phyloP scores from a whole-genome alignment of 106 monocot genomes.

The Allium cepa region DNA sequence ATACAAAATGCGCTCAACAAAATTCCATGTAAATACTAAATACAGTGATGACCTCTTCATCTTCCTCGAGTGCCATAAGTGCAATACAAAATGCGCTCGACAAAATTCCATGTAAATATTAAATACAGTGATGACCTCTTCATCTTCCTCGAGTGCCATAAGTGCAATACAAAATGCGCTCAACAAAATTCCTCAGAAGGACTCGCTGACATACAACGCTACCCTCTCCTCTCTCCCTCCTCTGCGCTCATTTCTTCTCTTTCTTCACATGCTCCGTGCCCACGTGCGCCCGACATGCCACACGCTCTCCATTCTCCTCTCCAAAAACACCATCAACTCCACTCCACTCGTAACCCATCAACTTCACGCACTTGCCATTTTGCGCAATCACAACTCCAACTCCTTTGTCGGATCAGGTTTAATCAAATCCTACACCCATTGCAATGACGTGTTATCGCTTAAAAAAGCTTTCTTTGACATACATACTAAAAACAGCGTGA shows the following conservation, averaged over 20 bases:
- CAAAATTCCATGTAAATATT: no score
- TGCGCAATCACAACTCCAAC: constrained; percentile 6
- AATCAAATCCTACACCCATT: constrained; percentile 14
- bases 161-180: no score
- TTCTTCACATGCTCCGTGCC: constrained; percentile 23
- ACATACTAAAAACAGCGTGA: constrained; percentile 13
- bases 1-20: no score
- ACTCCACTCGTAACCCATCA: constrained; percentile 7
- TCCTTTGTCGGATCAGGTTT: constrained; percentile 25
- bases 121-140: no score
- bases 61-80: no score
- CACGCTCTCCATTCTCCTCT: constrained; percentile 19
- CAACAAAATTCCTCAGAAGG: no score
- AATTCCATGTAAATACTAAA: no score
- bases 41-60: no score
- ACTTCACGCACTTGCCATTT: constrained; percentile 15
- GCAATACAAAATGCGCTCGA: no score
- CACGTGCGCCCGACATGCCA: constrained; percentile 18
- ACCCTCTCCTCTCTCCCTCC: constrained; percentile 20
- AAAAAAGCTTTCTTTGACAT: constrained; percentile 13
- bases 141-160: no score
- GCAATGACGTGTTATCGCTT: not conserved
- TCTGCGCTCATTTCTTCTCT: constrained; percentile 7
- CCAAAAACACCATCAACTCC: constrained; percentile 3
- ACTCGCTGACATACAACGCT: constrained; percentile 1